Base-by-base conservation (phyloP, 345 rosid genomes). In the Linum trigynum region DNA sequence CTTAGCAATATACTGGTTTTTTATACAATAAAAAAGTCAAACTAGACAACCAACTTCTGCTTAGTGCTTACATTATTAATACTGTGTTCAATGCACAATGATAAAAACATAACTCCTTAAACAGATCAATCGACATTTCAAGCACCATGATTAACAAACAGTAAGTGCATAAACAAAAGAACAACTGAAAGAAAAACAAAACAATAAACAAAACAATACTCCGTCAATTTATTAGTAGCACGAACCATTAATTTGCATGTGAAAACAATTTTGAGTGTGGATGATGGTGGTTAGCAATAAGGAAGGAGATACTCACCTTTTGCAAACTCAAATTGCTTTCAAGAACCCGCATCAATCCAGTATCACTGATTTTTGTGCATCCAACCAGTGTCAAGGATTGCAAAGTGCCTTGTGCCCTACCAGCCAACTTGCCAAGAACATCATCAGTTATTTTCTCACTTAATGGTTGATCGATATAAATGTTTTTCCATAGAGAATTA, bases 301-400 rank as follows among this genome's bases (percentile, higher is more conserved):
- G 59, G 7, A 12, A 56, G 5, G 5, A 56, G 17, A 7, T 56
- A 12, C 35, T 1, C 7, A 56, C 59, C 59, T 56, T 56, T 32
- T 56, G 32, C 59, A 56, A n/a, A n/a, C 59, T 56, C 16, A 16
- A 16, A 32, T 56, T 56, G 59, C 2, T 56, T 15, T 56, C 16
- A 56, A 56, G 59, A 32, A 56, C 59, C 59, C 15, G 59, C 59
- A 15, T 56, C 59, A 56, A 56, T 16, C 59, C 59, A 15, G n/a
- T 56, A 56, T 56, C 59, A 12, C 32, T 15, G 35, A 56, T 56
- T 32, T 56, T 56, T 11, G 35, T 15, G 17, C 59, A 56, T 8
- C 35, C 59, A n/a, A 56, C 59, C 59, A 56, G 59, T 8, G 32
- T 56, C 59, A 56, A 56, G 5, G 32, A 56, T 4, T 56, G 32